Percentiles rank a stretch among this genome's conserved stretches.
These are phyloP conservation scores for Penicillium brevicompactum DNA, from an alignment of 2,329 filamentous ascomycete species.

Conservation along the genomic window DNA sequence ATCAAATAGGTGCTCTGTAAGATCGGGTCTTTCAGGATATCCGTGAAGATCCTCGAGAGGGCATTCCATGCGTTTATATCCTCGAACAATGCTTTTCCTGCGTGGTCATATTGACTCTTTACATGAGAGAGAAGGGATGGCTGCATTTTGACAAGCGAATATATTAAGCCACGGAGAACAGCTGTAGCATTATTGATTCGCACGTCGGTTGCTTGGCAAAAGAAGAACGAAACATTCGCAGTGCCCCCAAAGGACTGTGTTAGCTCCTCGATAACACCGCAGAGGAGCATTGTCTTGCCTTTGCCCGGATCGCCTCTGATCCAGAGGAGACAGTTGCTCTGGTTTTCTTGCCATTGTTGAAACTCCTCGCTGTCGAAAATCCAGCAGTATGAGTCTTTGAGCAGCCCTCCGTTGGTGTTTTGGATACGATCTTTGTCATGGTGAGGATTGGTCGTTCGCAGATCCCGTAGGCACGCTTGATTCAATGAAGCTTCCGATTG, in stretches of 20 bases:
- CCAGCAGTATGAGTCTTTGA: slow-evolving; percentile 24
- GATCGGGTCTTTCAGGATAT: slow-evolving; percentile 43
- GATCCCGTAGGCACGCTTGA: slow-evolving; percentile 6
- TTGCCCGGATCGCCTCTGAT: slow-evolving; percentile 27
- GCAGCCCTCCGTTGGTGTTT: slow-evolving; percentile 19
- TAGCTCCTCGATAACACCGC: slow-evolving; percentile 24
- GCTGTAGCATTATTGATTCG: slow-evolving; percentile 42
- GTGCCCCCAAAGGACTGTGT: not conserved
- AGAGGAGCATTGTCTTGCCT: slow-evolving; percentile 31
- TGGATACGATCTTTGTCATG: slow-evolving; percentile 25
- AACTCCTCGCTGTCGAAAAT: slow-evolving; percentile 22
- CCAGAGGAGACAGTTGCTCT: slow-evolving; percentile 18
- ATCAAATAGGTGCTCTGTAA: slow-evolving; percentile 37
- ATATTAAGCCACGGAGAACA: slow-evolving; percentile 49
- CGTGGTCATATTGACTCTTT: slow-evolving; percentile 32
- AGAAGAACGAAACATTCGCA: slow-evolving; percentile 1
- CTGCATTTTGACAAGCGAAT: slow-evolving; percentile 39
- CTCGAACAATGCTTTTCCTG: slow-evolving; percentile 44
- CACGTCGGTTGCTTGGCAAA: slow-evolving; percentile 48
- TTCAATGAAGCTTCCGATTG: slow-evolving; percentile 2
- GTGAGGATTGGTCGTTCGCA: slow-evolving; percentile 15
- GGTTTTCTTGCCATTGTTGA: slow-evolving; percentile 14
- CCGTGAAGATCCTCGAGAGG: slow-evolving; percentile 41
- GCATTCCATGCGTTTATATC: slow-evolving; percentile 41
- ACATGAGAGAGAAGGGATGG: slow-evolving; percentile 39